These are phyloP conservation scores for Ensete ventricosum DNA, from an alignment of 176 grass and related monocot genomes.

Conservation along the genomic window DNA sequence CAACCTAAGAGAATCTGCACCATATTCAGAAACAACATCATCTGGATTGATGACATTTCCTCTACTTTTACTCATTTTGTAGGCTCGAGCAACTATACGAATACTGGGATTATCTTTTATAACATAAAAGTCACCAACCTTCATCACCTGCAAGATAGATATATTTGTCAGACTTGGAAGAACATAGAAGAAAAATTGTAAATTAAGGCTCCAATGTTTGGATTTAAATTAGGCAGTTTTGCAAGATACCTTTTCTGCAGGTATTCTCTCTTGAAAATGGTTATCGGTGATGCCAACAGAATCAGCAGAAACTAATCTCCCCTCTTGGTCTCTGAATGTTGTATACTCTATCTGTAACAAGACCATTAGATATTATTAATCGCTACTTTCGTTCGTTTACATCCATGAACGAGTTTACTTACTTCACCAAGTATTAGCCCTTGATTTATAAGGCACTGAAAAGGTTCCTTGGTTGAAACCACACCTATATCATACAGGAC, in stretches of 20 bases:
- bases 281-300: constrained; percentile 39
- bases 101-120: constrained; percentile 69
- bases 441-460: constrained; percentile 99
- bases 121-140: constrained; percentile 81
- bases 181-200: neutral
- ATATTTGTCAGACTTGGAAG: neutral
- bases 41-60: constrained; percentile 98
- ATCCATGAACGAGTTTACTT: constrained; percentile 29
- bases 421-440: constrained; percentile 96
- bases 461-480: constrained; percentile 93
- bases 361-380: constrained; percentile 28
- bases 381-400: neutral
- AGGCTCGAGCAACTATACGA: constrained; percentile 59
- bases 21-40: constrained; percentile 94
- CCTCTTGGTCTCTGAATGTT: constrained; percentile 66
- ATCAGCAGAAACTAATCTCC: constrained; percentile 69
- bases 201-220: constrained; percentile 8
- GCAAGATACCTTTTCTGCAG: constrained; percentile 61
- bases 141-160: constrained; percentile 50
- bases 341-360: constrained; percentile 77
- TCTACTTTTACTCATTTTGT: constrained; percentile 99
- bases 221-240: constrained; percentile 4
- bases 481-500: constrained; percentile 92
- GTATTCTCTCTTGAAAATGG: constrained; percentile 69
- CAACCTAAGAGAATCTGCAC: constrained; percentile 89